Base-by-base conservation (phyloP, 73 alveolate genomes). In the Paramecium tetraurelia region DNA sequence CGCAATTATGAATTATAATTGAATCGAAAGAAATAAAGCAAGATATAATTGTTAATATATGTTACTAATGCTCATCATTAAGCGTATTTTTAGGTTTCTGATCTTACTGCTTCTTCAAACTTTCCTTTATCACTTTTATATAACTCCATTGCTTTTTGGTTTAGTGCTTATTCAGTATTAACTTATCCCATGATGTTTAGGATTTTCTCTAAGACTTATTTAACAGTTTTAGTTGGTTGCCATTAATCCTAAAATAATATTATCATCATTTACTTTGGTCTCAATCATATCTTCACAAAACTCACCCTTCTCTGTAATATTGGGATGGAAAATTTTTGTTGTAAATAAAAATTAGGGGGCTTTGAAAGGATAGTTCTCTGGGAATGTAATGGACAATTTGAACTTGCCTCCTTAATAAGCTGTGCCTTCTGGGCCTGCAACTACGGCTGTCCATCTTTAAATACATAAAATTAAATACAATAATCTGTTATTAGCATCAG, bases 341-440 rank as follows among this genome's bases (percentile, higher is more conserved):
- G 59, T 71, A 80, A 93, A 93, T 21, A 35, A 27, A 44, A 84
- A 86, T 50, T 92, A 77, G 2, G 96, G 96, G n/a, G 95, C 92
- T 43, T 92, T 88, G 85, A 93, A 93, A 22, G 96, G 96, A 92
- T 93, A 93, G 86, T 92, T 93, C n/a, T 92, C 95, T 68, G 96
- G 96, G 72, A 93, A 57, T 31, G 48, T 83, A 36, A 92, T 38
- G 11, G 29, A 18, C 11, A 93, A 35, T 21, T 41, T 92, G 85
- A 93, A 93, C 27, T 93, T 93, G 68, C 95, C 95, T 31, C 94
- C 95, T 18, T 16, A 12, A 92, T 93, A 93, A 7, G 92, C 92
- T 18, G 95, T 86, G 69, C 86, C 92, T 29, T 35, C 93, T 50
- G 96, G 96, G 4, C 95, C 95, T 27, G 70, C 29, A 41, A 93